Conservation (phyloP, 139 green algal genomes). For the Chlorella vulgaris region DNA sequence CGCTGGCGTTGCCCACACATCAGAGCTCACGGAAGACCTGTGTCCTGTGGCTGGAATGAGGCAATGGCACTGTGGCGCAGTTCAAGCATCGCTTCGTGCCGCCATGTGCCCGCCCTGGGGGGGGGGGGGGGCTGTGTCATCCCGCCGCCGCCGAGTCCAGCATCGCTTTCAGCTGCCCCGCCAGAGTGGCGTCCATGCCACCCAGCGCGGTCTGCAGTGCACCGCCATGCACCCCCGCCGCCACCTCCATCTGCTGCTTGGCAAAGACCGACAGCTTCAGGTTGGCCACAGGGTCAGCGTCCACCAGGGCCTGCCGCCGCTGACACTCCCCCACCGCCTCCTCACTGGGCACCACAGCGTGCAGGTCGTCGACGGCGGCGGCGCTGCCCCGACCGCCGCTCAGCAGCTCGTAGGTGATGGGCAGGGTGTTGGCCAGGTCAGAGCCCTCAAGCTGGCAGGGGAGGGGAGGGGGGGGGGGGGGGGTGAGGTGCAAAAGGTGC, state of each 20-base stretch:
- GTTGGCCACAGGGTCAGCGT: slow-evolving; percentile 29
- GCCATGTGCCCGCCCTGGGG: too few species aligned
- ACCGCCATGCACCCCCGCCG: slow-evolving; percentile 33
- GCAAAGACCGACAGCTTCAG: slow-evolving; percentile 33
- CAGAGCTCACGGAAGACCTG: too few species aligned
- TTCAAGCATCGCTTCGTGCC: too few species aligned
- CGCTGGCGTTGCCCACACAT: too few species aligned
- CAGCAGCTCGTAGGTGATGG: slow-evolving; percentile 9
- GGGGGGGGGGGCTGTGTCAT: too few species aligned
- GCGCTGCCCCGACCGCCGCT: not conserved
- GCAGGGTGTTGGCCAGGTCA: slow-evolving; percentile 16
- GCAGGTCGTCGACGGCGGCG: slow-evolving; percentile 31
- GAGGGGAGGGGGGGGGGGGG: too few species aligned
- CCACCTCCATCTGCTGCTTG: slow-evolving; percentile 52
- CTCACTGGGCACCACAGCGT: slow-evolving; percentile 30
- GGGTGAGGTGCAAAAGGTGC: not conserved
- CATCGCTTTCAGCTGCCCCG: slow-evolving; percentile 47
- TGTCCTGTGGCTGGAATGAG: too few species aligned
- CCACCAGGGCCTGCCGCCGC: slow-evolving; percentile 25
- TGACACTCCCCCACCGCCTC: slow-evolving; percentile 45
- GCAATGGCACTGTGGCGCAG: too few species aligned
- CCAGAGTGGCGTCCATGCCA: slow-evolving; percentile 23
- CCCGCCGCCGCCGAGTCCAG: slow-evolving; percentile 21
- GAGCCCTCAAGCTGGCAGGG: slow-evolving; percentile 36
- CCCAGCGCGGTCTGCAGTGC: slow-evolving; percentile 29